Evolutionary conservation across 108 stramenopile species (phyloP).

Genomic region (Pseudonitzschia multiseries): DNA sequence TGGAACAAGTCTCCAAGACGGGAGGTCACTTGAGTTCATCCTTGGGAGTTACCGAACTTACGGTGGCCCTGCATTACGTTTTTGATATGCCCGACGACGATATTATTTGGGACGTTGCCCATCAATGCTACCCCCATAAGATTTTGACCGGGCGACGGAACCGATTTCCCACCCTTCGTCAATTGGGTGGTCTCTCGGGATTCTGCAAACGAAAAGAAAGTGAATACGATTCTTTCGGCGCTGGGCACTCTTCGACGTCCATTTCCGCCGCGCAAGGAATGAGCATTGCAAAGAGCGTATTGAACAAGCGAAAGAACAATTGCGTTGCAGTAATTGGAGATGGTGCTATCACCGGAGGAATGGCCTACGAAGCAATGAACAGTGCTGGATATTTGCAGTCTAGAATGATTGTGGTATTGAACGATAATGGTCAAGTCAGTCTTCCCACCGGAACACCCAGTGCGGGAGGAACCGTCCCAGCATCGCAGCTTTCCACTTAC

Average conservation of each 20-base stretch:
- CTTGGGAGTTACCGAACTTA: conserved; percentile 94
- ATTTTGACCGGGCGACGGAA: conserved; percentile 93
- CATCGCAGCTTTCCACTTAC: conserved; percentile 87
- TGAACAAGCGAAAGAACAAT: conserved; percentile 88
- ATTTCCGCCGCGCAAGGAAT: conserved; percentile 96
- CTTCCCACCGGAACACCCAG: conserved; percentile 95
- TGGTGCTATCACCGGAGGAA: conserved; percentile 98
- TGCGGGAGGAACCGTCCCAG: conserved; percentile 91
- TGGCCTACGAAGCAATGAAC: conserved; percentile 99
- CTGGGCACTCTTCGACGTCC: conserved; percentile 92
- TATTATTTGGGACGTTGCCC: conserved; percentile 98
- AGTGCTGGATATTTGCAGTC: conserved; percentile 89
- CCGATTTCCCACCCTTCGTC: conserved; percentile 80
- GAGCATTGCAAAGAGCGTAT: conserved; percentile 88
- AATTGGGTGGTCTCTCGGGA: conserved; percentile 89
- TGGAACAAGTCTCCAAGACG: conserved; percentile 94
- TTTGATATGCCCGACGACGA: conserved; percentile 98
- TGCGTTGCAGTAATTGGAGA: conserved; percentile 98
- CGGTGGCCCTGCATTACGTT: conserved; percentile 96
- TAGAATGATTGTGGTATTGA: conserved; percentile 96
- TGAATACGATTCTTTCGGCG: conserved; percentile 95
- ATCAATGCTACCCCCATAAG: conserved; percentile 98
- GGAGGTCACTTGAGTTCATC: conserved; percentile 95
- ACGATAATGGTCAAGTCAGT: conserved; percentile 98
- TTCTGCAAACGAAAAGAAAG: conserved; percentile 95